A percentile compares a stretch with the other conserved stretches of the same genome.
Conservation (phyloP, 345 rosid genomes). For the Turritis glabra region DNA sequence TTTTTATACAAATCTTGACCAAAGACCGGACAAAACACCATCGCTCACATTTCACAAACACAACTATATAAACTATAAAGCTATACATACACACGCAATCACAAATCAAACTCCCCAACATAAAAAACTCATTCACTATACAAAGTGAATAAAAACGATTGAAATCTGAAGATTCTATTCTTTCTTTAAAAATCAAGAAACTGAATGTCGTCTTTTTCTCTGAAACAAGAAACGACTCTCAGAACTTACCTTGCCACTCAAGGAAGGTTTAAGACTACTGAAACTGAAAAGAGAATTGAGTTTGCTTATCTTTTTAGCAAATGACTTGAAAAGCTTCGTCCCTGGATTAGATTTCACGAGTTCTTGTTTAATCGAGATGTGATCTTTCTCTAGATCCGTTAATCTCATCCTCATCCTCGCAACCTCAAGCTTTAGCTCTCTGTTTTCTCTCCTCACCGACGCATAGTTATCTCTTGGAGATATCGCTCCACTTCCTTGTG, state of each 20-base stretch:
- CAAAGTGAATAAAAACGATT: conserved; percentile 22
- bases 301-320: conserved; percentile 78
- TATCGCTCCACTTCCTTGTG: conserved; percentile 81
- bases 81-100: conserved; percentile 22
- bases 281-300: conserved; percentile 73
- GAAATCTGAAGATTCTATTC: background rate
- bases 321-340: conserved; percentile 70
- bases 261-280: conserved; percentile 52
- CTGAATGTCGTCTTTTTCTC: conserved; percentile 78
- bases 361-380: conserved; percentile 92
- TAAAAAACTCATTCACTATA: conserved; percentile 13
- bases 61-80: conserved; percentile 2
- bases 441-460: conserved; percentile 92
- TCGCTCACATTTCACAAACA: conserved; percentile 17
- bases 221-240: conserved; percentile 73
- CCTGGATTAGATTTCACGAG: conserved; percentile 72
- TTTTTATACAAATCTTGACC: background rate
- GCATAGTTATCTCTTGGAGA: conserved; percentile 98
- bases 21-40: conserved; percentile 1
- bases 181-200: conserved; percentile 49
- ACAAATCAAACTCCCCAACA: conserved; percentile 4
- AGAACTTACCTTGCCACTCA: conserved; percentile 51
- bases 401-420: conserved; percentile 99
- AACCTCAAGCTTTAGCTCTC: conserved; percentile 94
- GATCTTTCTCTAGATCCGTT: conserved; percentile 93